Conservation (phyloP, 176 grass and related monocot species). For the Aechmea fasciata region DNA sequence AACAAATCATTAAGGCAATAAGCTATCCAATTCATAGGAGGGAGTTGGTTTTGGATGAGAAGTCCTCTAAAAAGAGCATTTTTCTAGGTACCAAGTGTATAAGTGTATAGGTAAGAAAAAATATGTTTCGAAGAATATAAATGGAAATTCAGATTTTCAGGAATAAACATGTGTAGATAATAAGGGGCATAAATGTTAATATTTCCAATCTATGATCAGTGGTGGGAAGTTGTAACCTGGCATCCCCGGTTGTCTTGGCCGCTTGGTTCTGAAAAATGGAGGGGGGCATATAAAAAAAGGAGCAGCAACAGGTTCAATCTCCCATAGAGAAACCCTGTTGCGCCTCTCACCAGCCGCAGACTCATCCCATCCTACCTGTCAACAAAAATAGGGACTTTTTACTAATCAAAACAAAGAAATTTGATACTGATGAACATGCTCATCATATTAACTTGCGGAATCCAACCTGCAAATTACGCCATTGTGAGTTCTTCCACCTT, state of each 20-base stretch:
- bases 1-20: too few species aligned
- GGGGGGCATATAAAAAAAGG: constrained; percentile 82
- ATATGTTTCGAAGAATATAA: background rate
- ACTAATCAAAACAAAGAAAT: constrained; percentile 5
- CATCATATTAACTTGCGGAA: constrained; percentile 3
- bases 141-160: background rate
- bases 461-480: constrained; percentile 89
- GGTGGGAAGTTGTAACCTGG: constrained; percentile 5
- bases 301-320: constrained; percentile 65
- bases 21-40: too few species aligned
- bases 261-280: constrained; percentile 62
- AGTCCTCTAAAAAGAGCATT: background rate
- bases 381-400: background rate
- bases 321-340: constrained; percentile 73
- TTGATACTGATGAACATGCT: background rate
- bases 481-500: constrained; percentile 99
- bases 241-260: constrained; percentile 51
- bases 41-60: too few species aligned
- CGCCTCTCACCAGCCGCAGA: constrained; percentile 67
- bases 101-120: too few species aligned
- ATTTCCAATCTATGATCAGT: background rate
- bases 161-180: background rate
- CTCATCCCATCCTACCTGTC: constrained; percentile 82
- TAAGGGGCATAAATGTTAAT: background rate
- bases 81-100: background rate